Evolutionary conservation across 345 rosid species (phyloP).

Genomic region (Acer negundo): DNA sequence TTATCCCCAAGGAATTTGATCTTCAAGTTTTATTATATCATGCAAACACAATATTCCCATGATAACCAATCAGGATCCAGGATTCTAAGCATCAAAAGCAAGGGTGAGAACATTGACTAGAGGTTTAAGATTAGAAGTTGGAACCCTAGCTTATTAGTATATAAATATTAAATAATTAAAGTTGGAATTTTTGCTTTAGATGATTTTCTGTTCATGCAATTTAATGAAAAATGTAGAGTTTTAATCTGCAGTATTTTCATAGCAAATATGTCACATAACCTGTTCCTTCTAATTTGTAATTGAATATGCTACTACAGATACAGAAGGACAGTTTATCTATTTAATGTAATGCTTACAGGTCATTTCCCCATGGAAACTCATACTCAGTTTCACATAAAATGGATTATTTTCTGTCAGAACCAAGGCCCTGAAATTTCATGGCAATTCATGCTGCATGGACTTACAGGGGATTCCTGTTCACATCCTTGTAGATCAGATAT

Average conservation of each 20-base stretch:
- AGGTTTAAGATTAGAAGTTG: not conserved
- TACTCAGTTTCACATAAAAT: constrained; percentile 1
- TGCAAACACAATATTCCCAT: constrained; percentile 5
- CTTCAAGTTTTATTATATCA: constrained; percentile 10
- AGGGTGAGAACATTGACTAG: constrained; percentile 10
- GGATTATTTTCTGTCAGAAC: not conserved
- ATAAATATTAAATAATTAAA: not conserved
- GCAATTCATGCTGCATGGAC: constrained; percentile 1
- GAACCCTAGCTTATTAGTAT: not conserved
- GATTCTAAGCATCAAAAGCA: constrained; percentile 3
- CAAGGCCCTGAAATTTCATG: not conserved
- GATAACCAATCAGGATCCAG: not conserved
- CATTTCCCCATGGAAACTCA: not conserved
- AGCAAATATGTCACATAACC: not conserved
- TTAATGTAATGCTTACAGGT: constrained; percentile 9
- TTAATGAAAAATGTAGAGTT: not conserved
- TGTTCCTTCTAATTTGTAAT: not conserved
- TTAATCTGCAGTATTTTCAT: not conserved
- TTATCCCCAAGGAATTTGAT: constrained; percentile 24
- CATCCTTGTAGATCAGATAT: constrained; percentile 84
- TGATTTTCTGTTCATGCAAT: not conserved
- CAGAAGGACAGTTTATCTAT: not conserved
- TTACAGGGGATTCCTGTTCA: constrained; percentile 65
- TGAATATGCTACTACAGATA: not conserved
- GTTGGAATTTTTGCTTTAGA: not conserved